These are phyloP conservation scores for Penicillium decumbens DNA, from an alignment of 2,329 filamentous ascomycete species.

Conservation along the genomic window DNA sequence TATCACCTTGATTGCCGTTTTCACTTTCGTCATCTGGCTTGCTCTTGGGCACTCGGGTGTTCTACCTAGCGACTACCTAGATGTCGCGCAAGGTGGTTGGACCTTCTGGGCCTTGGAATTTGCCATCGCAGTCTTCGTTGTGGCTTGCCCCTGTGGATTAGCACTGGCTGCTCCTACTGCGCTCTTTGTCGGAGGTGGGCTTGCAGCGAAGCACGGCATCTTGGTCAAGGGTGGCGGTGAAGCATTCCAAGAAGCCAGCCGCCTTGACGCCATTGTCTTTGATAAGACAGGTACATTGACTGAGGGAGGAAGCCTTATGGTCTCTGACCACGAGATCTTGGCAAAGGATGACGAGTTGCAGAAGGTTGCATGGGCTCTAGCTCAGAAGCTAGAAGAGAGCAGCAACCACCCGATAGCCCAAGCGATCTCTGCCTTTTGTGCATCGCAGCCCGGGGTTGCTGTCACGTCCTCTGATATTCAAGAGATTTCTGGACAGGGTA, in stretches of 20 bases:
- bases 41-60: constrained; percentile 42
- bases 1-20: constrained; percentile 47
- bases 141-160: constrained; percentile 79
- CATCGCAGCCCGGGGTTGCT: constrained; percentile 21
- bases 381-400: constrained; percentile 53
- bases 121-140: constrained; percentile 79
- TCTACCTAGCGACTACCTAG: constrained; percentile 49
- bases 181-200: constrained; percentile 74
- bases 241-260: constrained; percentile 78
- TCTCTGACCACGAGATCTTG: constrained; percentile 50
- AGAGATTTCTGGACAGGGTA: constrained; percentile 55
- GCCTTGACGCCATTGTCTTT: constrained; percentile 73
- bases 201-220: constrained; percentile 75
- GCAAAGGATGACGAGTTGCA: constrained; percentile 31
- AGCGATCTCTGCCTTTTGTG: constrained; percentile 51
- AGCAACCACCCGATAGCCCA: constrained; percentile 58
- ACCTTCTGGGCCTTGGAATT: constrained; percentile 56
- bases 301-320: constrained; percentile 55
- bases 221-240: constrained; percentile 79
- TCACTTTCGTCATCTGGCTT: constrained; percentile 47
- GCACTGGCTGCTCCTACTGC: constrained; percentile 82
- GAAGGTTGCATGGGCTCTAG: constrained; percentile 43
- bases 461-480: constrained; percentile 42
- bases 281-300: constrained; percentile 87
- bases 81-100: constrained; percentile 48